Conservation (phyloP, 345 rosid species). For the Luvunga scandens region DNA sequence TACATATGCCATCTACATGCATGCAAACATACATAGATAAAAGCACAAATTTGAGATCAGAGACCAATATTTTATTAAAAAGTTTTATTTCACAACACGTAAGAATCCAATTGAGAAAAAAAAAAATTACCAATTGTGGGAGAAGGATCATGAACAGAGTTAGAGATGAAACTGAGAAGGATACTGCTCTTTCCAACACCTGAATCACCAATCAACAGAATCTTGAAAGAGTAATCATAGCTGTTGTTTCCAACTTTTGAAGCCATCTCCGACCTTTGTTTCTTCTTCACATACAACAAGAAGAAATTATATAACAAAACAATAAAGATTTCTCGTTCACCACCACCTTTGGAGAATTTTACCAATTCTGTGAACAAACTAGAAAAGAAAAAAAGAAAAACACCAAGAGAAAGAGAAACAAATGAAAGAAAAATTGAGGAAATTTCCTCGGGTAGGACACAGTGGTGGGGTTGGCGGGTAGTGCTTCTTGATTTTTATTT, state of each 20-base stretch:
- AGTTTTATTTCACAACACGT: neutral
- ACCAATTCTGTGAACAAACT: neutral
- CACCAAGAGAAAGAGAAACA: neutral
- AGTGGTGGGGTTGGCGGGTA: slow-evolving; percentile 30
- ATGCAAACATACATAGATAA: neutral
- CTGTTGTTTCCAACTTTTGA: slow-evolving; percentile 46
- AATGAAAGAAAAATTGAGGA: slow-evolving; percentile 9
- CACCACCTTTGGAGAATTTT: neutral
- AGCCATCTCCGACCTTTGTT: slow-evolving; percentile 12
- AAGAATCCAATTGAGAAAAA: neutral
- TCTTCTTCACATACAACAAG: neutral
- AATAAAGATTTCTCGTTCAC: neutral
- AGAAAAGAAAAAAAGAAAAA: neutral
- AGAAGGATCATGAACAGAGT: slow-evolving; percentile 63
- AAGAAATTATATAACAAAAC: neutral
- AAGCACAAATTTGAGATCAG: neutral
- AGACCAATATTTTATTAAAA: neutral
- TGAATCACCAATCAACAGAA: slow-evolving; percentile 93
- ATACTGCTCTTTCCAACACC: slow-evolving; percentile 95
- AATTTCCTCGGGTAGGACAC: slow-evolving; percentile 26
- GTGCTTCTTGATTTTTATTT: neutral
- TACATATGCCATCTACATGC: too few relatives aligned
- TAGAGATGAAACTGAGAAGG: slow-evolving; percentile 81
- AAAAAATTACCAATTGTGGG: slow-evolving; percentile 75
- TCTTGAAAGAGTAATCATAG: slow-evolving; percentile 87